Conservation (phyloP, 2,329 filamentous ascomycete genomes). For the Neofusicoccum sp. region DNA sequence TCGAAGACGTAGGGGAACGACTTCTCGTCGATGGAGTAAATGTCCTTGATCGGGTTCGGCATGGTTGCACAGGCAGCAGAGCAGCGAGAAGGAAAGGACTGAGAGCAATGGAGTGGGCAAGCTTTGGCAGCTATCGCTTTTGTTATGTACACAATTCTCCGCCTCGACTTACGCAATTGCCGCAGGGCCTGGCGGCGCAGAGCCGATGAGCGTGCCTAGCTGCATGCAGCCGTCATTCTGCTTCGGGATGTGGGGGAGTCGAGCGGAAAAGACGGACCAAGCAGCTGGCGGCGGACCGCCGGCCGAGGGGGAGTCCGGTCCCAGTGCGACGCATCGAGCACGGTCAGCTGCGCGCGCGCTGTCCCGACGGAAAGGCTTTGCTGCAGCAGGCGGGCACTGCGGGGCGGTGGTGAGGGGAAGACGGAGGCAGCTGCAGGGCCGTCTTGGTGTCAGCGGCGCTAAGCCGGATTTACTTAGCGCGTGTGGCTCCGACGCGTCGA, state of each 20-base stretch:
- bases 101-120: neutral
- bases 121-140: neutral
- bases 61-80: neutral
- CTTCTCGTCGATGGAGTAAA: constrained; percentile 35
- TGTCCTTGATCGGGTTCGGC: constrained; percentile 33
- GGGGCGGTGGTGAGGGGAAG: neutral
- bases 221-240: constrained; percentile 9
- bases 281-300: constrained; percentile 5
- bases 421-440: neutral
- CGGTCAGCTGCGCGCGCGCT: neutral
- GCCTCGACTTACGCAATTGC: constrained; percentile 4
- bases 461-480: neutral
- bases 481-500: neutral
- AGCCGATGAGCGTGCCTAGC: neutral
- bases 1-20: constrained; percentile 53
- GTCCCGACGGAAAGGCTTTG: neutral
- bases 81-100: neutral
- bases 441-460: neutral
- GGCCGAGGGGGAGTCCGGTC: constrained; percentile 11
- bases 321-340: neutral
- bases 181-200: neutral
- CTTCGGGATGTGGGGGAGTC: constrained; percentile 13
- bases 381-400: too few species aligned
- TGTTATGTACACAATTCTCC: constrained; percentile 4
- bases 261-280: neutral